Conservation (phyloP, 2,329 filamentous ascomycete genomes). For the Dothistroma septosporum region DNA sequence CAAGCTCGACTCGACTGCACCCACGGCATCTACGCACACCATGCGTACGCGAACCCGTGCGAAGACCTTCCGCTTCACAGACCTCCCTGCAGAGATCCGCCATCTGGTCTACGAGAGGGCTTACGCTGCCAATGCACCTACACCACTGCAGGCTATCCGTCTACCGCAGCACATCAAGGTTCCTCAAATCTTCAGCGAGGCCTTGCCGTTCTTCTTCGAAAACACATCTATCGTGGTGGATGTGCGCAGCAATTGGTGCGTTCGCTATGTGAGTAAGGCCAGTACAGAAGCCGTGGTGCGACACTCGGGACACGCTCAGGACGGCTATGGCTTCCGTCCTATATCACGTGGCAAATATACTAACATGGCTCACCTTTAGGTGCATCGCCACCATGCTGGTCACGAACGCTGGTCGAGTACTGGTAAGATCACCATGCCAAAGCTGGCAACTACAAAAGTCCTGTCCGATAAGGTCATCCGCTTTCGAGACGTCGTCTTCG, state of each 20-base stretch:
- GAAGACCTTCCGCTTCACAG: slow-evolving; percentile 7
- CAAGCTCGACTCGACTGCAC: background rate
- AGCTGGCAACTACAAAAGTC: background rate
- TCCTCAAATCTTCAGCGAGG: slow-evolving; percentile 6
- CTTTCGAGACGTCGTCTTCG: slow-evolving; percentile 5
- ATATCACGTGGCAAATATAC: too few relatives aligned
- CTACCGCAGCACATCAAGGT: slow-evolving; percentile 6
- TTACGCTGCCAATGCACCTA: background rate
- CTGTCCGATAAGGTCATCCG: background rate
- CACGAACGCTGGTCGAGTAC: slow-evolving; percentile 5
- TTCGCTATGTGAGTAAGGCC: background rate
- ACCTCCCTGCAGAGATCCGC: slow-evolving; percentile 11
- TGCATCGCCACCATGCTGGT: slow-evolving; percentile 1
- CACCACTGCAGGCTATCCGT: background rate
- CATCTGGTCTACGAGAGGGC: slow-evolving; percentile 10
- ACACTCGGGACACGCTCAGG: too few relatives aligned
- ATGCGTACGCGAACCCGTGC: slow-evolving; percentile 9
- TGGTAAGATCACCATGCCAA: slow-evolving; percentile 3
- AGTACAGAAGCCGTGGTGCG: too few relatives aligned
- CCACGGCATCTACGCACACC: slow-evolving; percentile 3
- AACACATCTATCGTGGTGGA: slow-evolving; percentile 6
- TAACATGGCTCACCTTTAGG: too few relatives aligned
- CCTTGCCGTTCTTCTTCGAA: slow-evolving; percentile 9
- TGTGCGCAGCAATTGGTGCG: slow-evolving; percentile 7
- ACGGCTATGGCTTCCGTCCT: too few relatives aligned